These are phyloP conservation scores for Plectosphaerella sp. DNA, from an alignment of 2,329 filamentous ascomycete species.

Conservation along the genomic window DNA sequence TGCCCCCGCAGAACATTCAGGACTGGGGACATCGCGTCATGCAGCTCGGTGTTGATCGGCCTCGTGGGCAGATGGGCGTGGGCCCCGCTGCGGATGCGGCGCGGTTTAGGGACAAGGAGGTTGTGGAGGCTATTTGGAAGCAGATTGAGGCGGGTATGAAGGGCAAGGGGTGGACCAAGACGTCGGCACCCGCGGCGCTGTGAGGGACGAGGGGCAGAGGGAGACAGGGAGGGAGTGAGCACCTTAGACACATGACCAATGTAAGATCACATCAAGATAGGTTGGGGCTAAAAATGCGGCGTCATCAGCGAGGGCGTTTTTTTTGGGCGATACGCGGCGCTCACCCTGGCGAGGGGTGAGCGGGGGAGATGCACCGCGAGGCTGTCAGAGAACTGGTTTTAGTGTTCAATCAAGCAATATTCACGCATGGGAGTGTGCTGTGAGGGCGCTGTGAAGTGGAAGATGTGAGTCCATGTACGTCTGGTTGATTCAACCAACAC, in stretches of 20 bases:
- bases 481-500: no score
- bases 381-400: no score
- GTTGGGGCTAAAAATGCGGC: neutral
- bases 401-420: no score
- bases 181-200: slow-evolving; percentile 51
- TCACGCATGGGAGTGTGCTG: no score
- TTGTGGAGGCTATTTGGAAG: slow-evolving; percentile 91
- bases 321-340: no score
- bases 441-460: no score
- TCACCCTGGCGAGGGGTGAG: no score
- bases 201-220: neutral
- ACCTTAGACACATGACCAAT: neutral
- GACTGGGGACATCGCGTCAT: slow-evolving; percentile 84
- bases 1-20: slow-evolving; percentile 70
- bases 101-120: slow-evolving; percentile 83
- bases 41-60: slow-evolving; percentile 78
- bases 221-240: neutral
- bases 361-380: no score
- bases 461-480: no score
- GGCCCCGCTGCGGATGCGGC: slow-evolving; percentile 40
- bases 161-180: slow-evolving; percentile 74
- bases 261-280: neutral
- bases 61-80: slow-evolving; percentile 39
- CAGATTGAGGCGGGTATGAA: slow-evolving; percentile 85
- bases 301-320: slow-evolving; percentile 2